Conservation (phyloP, 2,329 filamentous ascomycete species). For the Dryadomyces quercus-mongolicae region DNA sequence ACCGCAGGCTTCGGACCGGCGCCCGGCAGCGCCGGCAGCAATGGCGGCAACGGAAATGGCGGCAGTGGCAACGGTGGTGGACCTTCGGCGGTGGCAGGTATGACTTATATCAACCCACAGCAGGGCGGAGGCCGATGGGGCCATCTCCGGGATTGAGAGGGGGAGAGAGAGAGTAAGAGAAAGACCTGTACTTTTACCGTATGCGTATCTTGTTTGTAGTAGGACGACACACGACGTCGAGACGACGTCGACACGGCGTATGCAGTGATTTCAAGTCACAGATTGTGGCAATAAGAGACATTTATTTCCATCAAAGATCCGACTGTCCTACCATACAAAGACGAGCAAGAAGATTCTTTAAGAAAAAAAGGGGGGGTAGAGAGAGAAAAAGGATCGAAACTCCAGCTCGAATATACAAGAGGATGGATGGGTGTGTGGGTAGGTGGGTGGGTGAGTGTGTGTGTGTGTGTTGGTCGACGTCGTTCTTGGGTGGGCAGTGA, state of each 20-base stretch:
- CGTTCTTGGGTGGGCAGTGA: neutral
- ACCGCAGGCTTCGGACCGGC: constrained; percentile 5
- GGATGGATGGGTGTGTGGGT: neutral
- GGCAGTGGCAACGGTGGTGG: neutral
- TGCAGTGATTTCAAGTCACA: neutral
- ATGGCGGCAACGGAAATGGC: constrained; percentile 1
- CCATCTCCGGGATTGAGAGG: constrained; percentile 27
- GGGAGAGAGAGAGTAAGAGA: neutral
- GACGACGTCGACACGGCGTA: no score
- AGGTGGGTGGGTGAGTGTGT: neutral
- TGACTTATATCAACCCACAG: constrained; percentile 26
- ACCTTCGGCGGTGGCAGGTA: constrained; percentile 18
- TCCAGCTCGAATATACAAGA: constrained; percentile 2
- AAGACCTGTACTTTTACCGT: neutral
- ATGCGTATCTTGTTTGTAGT: no score
- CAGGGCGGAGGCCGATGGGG: constrained; percentile 29
- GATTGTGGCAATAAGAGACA: neutral
- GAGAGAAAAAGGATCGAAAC: neutral
- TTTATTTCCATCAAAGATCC: no score
- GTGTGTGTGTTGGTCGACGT: neutral
- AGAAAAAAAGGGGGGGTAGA: no score
- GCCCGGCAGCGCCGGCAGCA: constrained; percentile 1
- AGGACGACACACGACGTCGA: no score
- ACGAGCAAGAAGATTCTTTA: no score
- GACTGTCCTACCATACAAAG: no score